Base-by-base conservation (phyloP, 140 eudicot species). In the Oenanthe javanica region DNA sequence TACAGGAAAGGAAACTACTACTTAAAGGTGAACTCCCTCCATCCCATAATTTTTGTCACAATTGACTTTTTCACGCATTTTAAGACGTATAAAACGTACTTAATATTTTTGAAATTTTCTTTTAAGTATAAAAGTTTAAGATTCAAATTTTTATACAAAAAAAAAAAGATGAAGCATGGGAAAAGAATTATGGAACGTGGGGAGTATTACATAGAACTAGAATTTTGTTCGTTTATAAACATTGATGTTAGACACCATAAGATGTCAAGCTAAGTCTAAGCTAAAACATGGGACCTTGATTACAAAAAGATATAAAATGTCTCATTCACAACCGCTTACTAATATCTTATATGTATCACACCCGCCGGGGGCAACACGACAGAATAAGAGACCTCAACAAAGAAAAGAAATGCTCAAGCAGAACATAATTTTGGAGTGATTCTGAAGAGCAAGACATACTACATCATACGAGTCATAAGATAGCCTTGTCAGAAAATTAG, bases 391-490 rank as follows among this genome's bases (percentile, higher is more conserved):
- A 45, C n/a, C 15, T n/a, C 70, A 9, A 61, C 38, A 61, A 61
- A 61, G 27, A 71, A 15, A 69, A 16, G 25, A 40, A 43, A 16
- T 43, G 54, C 77, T 43, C 16, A 42, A 72, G 14, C 5, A 72
- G 52, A 42, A 40, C 13, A 45, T 72, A 72, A 57, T 11, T 46
- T n/a, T n/a, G 18, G 40, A 9, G 43, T 43, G 54, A 72, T 47
- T 21, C 55, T 46, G 31, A n/a, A 6, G n/a, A 74, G 36, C 19
- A 74, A 78, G 81, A 61, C 83, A 42, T 87, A 92, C 99, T 92
- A 84, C 88, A 89, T 95, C 99, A 86, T 86, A 89, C 5, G 97
- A 89, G 70, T 90, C 91, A 82, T 87, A 92, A 51, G 86, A 85
- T 48, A 95, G 85, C 79, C 79, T 92, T 5, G 95, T 89, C 86